These are phyloP conservation scores for Chaetothyriales sp. DNA, from an alignment of 2,329 filamentous ascomycete genomes.

Conservation along the genomic window DNA sequence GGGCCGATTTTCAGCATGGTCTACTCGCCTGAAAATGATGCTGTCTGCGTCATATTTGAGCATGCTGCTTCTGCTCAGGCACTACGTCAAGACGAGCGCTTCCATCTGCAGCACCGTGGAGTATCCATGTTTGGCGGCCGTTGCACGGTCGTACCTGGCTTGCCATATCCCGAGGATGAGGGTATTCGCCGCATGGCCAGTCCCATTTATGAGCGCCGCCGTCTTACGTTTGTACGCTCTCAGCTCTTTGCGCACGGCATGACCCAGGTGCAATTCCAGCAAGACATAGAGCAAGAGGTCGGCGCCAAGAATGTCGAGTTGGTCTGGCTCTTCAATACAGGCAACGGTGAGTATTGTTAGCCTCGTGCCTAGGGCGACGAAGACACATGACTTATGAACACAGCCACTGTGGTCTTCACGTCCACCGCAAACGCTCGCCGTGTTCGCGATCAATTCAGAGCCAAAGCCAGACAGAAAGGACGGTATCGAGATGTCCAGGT, in stretches of 20 bases:
- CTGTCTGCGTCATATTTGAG: constrained; percentile 27
- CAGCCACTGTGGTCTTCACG: constrained; percentile 28
- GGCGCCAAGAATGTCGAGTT: constrained; percentile 27
- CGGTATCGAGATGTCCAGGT: constrained; percentile 25
- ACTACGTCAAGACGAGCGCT: constrained; percentile 23
- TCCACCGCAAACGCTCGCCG: constrained; percentile 24
- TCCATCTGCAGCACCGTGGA: constrained; percentile 20
- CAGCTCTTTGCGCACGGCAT: constrained; percentile 25
- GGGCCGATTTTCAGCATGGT: constrained; percentile 29
- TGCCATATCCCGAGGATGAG: constrained; percentile 24
- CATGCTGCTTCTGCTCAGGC: constrained; percentile 24
- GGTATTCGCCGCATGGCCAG: constrained; percentile 25
- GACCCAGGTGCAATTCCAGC: constrained; percentile 23
- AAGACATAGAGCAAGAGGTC: constrained; percentile 23
- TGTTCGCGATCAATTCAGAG: constrained; percentile 24
- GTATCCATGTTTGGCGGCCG: constrained; percentile 24
- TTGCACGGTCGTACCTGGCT: constrained; percentile 21
- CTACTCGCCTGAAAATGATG: constrained; percentile 20
- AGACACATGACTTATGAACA: neutral
- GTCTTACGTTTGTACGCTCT: constrained; percentile 29
- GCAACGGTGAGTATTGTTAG: constrained; percentile 25
- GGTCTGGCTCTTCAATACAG: constrained; percentile 30
- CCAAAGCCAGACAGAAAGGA: constrained; percentile 17
- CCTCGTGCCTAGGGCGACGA: neutral
- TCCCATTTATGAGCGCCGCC: constrained; percentile 26